Percentiles rank a stretch among this genome's conserved stretches.
Evolutionary conservation across 371 early-diverging fungal genomes (phyloP).

Genomic region (Mortierella sp.): DNA sequence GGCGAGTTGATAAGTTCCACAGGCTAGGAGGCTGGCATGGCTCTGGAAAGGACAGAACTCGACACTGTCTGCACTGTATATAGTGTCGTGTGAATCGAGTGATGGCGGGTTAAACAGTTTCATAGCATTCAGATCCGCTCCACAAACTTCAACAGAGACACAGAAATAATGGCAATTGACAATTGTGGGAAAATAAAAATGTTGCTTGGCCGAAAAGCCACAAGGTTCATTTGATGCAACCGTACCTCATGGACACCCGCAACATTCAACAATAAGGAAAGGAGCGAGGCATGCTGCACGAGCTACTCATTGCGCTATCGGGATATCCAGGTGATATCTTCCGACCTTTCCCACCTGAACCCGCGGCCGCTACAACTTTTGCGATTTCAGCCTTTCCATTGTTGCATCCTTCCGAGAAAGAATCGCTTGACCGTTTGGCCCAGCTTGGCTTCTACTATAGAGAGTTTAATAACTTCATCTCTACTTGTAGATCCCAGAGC

Average conservation of each 20-base stretch:
- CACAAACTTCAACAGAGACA: too few species aligned
- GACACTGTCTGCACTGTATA: conserved; percentile 84
- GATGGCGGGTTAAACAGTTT: conserved; percentile 51
- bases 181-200: background rate
- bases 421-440: conserved; percentile 71
- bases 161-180: too few species aligned
- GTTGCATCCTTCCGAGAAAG: conserved; percentile 79
- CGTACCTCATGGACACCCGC: background rate
- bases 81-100: conserved; percentile 74
- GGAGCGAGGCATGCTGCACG: conserved; percentile 76
- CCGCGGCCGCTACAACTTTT: conserved; percentile 64
- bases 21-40: conserved; percentile 65
- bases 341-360: conserved; percentile 64
- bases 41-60: conserved; percentile 81
- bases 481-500: conserved; percentile 11
- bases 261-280: conserved; percentile 7
- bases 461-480: conserved; percentile 62
- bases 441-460: conserved; percentile 73
- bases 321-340: conserved; percentile 81
- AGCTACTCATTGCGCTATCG: conserved; percentile 77
- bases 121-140: conserved; percentile 16
- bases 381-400: conserved; percentile 72
- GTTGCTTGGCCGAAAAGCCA: background rate
- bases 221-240: background rate
- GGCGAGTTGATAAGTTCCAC: conserved; percentile 86